Evolutionary conservation across 2,329 filamentous ascomycete genomes (phyloP), one percentile per base, ranked within the genome.

Genomic region (Dothideomycetes sp.): DNA sequence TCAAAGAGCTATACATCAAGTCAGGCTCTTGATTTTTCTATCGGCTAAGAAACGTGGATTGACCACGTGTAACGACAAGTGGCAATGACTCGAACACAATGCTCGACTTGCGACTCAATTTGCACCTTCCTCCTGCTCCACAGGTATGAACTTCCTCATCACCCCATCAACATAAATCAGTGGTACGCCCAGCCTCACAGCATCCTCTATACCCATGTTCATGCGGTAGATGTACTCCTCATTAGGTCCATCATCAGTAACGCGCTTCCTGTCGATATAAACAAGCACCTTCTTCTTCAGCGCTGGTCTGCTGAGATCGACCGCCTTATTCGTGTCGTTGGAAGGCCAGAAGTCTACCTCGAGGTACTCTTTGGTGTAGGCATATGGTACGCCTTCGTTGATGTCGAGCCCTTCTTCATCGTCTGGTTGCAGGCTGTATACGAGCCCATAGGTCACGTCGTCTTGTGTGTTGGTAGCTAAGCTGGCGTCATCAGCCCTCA

Each of bases 151-250:
- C 45, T 50, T 59, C 53, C 75, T 64, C 62, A 81, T 62, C 4
- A 75, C 67, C 19, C 52, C 45, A 2, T 70, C 55, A 4, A 77
- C 73, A 57, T 81, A 83, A 30, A 42, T 50, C 49, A 55, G 45
- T 22, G 76, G 73, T 52, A 83, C 55, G 0, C 73, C 74, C 46
- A 66, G 59, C 44, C 51, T 51, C 12, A 73, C 45, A 18, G 74
- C 77, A 59, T 84, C 78, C 22, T 59, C 47, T 19, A 83, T 75
- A 1, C 75, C 79, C 46, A 56, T 58, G 53, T 81, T 79, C 73
- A 84, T 81, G 19, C 78, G 58, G 32, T 58, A 64, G 5, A 82
- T 57, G 50, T 82, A 83, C 60, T 82, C 79, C 2, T 63, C 49
- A 49, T 60, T 59, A 3, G 75, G 70, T 32, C 32, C 42, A n/a